Percentiles rank a stretch among this genome's conserved stretches.
Evolutionary conservation across 2,329 filamentous ascomycete species (phyloP).

Genomic region (Colletotrichum sp.): DNA sequence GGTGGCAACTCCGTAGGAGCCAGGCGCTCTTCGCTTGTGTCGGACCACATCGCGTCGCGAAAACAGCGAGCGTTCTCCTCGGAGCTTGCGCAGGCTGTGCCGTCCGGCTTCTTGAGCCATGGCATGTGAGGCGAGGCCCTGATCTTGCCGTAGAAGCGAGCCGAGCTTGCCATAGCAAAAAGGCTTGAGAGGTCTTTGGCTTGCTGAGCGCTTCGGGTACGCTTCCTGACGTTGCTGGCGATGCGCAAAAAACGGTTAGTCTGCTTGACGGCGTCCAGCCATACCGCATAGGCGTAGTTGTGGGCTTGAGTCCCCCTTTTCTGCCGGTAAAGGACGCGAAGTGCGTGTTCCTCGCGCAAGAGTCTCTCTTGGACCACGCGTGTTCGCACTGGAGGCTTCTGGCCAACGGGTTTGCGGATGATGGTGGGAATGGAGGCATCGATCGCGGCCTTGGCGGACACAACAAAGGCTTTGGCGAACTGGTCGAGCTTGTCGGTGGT

Average conservation of each 20-base stretch:
- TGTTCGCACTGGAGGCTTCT: background rate
- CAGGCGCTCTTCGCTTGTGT: background rate
- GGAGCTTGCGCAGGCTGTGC: background rate
- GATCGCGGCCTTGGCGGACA: background rate
- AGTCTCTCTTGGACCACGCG: background rate
- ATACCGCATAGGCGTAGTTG: background rate
- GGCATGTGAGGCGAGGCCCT: background rate
- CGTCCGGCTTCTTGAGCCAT: background rate
- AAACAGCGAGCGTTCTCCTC: background rate
- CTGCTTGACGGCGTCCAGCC: background rate
- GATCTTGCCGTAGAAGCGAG: background rate
- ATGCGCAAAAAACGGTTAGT: background rate
- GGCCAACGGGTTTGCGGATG: background rate
- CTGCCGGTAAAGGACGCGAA: background rate
- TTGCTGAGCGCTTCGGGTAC: background rate
- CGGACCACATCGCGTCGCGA: background rate
- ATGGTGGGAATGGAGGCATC: background rate
- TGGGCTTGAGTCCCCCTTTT: background rate
- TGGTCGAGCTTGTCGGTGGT: background rate
- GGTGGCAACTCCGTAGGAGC: background rate
- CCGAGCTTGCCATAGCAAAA: background rate
- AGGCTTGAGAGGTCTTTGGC: background rate
- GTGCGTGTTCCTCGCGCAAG: background rate
- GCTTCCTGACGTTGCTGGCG: background rate
- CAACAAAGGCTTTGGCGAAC: background rate